Evolutionary conservation across 116 monocot species (phyloP).

Genomic region (Dioscorea cayenensis): DNA sequence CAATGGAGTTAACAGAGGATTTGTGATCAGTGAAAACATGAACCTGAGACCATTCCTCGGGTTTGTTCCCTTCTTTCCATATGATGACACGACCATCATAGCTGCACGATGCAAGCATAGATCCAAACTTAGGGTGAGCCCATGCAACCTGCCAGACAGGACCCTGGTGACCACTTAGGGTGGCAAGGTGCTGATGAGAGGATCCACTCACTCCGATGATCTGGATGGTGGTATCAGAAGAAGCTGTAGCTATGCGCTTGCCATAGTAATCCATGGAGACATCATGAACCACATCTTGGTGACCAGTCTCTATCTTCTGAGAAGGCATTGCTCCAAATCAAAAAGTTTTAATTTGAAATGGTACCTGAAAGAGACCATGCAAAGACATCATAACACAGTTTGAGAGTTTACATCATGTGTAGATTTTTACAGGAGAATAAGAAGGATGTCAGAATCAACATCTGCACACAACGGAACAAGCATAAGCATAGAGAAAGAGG

Average conservation of each 20-base stretch:
- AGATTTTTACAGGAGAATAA: too few species aligned
- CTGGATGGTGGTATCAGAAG: constrained; percentile 64
- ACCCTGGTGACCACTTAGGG: constrained; percentile 74
- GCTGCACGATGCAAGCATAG: constrained; percentile 76
- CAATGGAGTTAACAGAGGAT: constrained; percentile 66
- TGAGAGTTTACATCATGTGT: neutral
- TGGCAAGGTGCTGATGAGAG: constrained; percentile 72
- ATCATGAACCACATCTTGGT: constrained; percentile 81
- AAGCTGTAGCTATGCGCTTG: constrained; percentile 82
- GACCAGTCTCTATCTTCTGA: constrained; percentile 86
- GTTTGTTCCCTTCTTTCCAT: constrained; percentile 72
- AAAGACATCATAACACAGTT: neutral
- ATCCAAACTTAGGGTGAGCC: constrained; percentile 90
- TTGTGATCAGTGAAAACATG: constrained; percentile 65
- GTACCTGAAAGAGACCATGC: neutral
- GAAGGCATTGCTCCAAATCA: constrained; percentile 47
- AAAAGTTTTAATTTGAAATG: neutral
- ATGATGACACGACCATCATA: constrained; percentile 73
- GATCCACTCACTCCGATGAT: constrained; percentile 69
- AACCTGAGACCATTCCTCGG: constrained; percentile 45
- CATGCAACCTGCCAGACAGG: constrained; percentile 86
- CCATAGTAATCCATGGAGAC: constrained; percentile 89
- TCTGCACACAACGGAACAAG: too few species aligned
- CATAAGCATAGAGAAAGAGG: too few species aligned
- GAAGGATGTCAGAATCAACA: too few species aligned